Base-by-base conservation (phyloP, 208 protist genomes). In the Trypanosoma lewisi region DNA sequence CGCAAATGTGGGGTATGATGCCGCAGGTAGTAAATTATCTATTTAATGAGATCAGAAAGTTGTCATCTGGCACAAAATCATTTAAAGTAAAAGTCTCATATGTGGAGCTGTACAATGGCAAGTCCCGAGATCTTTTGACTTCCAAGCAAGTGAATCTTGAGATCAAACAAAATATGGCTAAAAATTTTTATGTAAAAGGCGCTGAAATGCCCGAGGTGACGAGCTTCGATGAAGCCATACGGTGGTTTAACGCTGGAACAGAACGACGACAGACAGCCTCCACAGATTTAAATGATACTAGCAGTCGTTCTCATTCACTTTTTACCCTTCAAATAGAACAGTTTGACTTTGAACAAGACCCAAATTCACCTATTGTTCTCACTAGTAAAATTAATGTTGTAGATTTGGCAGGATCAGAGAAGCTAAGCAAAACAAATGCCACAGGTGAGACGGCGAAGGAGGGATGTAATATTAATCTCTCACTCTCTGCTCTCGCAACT, bases 401-500 rank as follows among this genome's bases (percentile, higher is more conserved):
- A 30, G 96, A 98, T 67, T 71, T 98, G n/a, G 96, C 96, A 27
- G 96, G 96, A 6, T 94, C 83, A 23, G 96, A 98, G 65, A 87
- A 94, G 73, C 75, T 95, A 42, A 91, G 85, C 68, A 92, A 93
- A 69, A 98, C 96, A 8, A 96, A 95, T 53, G 91, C 96, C 14
- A 93, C 89, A 7, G 97, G 96, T 27, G 83, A 96, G 36, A 91
- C 86, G 28, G 83, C 96, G 19, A 97, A 94, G 74, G 95, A 98
- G 61, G 95, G 91, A 11, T 91, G 84, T 62, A 96, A 95, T 68
- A 98, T 98, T 49, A 98, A 98, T 70, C 63, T 96, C 16, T 97
- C 93, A 23, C 83, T 98, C 23, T 96, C 89, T 17, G 85, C 83
- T 0, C 77, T 98, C 9, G 96, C 83, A 23, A 96, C 87, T 33